Evolutionary conservation across 2,329 filamentous ascomycete species (phyloP).

Genomic region (Grosmannia serpens): DNA sequence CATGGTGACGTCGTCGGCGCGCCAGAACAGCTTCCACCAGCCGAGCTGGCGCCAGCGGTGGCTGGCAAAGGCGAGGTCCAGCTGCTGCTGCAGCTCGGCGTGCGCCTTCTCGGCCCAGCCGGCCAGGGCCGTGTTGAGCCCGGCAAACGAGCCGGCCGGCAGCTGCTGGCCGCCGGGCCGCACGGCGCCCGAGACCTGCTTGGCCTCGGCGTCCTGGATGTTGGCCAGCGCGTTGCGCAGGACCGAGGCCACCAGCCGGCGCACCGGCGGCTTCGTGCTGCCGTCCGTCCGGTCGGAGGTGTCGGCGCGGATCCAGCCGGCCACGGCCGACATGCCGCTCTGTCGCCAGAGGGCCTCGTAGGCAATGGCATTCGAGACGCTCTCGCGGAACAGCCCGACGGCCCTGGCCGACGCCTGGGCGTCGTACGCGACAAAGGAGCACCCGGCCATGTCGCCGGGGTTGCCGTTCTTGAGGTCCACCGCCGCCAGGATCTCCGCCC

Average conservation of each 20-base stretch:
- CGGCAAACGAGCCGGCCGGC: constrained; percentile 21
- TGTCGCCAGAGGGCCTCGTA: constrained; percentile 66
- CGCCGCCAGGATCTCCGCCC: constrained; percentile 37
- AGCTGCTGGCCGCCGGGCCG: constrained; percentile 4
- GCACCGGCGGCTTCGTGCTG: constrained; percentile 53
- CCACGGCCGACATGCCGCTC: constrained; percentile 55
- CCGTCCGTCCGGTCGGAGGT: constrained; percentile 26
- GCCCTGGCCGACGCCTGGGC: constrained; percentile 49
- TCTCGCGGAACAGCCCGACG: constrained; percentile 55
- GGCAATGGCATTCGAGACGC: constrained; percentile 54
- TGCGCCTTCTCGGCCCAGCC: constrained; percentile 73
- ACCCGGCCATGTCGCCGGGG: constrained; percentile 26
- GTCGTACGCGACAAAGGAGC: constrained; percentile 50
- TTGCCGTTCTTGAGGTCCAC: constrained; percentile 32
- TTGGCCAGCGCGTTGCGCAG: constrained; percentile 40
- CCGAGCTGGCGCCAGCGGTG: constrained; percentile 65
- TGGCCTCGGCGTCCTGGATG: constrained; percentile 38
- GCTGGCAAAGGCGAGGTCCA: constrained; percentile 68
- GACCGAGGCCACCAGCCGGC: constrained; percentile 55
- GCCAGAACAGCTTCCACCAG: constrained; percentile 96
- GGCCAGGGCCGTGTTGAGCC: constrained; percentile 48
- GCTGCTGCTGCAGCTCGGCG: constrained; percentile 66
- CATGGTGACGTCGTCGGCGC: constrained; percentile 82
- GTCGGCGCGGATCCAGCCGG: constrained; percentile 52
- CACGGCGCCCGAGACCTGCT: constrained; percentile 7